Evolutionary conservation across 1,139 yeast species (phyloP).

Genomic region (Hyphopichia pseudoburtonii): DNA sequence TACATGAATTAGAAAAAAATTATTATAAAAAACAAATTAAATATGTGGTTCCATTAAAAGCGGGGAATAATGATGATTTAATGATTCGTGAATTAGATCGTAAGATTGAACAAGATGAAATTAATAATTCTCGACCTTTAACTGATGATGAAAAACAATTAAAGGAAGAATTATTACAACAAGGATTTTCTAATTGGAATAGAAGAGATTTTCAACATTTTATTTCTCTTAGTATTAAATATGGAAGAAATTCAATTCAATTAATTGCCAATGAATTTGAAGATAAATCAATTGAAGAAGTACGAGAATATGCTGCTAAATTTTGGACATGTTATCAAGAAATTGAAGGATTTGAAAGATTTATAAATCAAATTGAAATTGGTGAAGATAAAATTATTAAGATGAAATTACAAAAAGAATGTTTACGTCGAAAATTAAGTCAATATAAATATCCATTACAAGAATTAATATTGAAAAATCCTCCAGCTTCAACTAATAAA

Average conservation of each 20-base stretch:
- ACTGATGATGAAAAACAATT: slow-evolving; percentile 65
- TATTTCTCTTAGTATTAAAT: slow-evolving; percentile 58
- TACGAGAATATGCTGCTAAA: slow-evolving; percentile 60
- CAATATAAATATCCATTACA: slow-evolving; percentile 64
- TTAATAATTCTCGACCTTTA: slow-evolving; percentile 62
- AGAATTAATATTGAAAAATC: slow-evolving; percentile 59
- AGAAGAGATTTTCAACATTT: slow-evolving; percentile 72
- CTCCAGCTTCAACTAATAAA: slow-evolving; percentile 57
- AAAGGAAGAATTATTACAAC: slow-evolving; percentile 52
- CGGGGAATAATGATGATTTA: slow-evolving; percentile 41
- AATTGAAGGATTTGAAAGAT: slow-evolving; percentile 73
- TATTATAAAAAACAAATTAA: slow-evolving; percentile 54
- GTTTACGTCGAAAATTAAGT: slow-evolving; percentile 61
- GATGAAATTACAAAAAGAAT: slow-evolving; percentile 61
- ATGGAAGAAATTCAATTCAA: slow-evolving; percentile 65
- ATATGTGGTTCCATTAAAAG: slow-evolving; percentile 48
- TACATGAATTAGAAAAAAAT: slow-evolving; percentile 66
- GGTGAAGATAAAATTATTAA: slow-evolving; percentile 72
- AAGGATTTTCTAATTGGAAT: slow-evolving; percentile 69
- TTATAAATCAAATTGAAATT: slow-evolving; percentile 63
- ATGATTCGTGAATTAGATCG: slow-evolving; percentile 53
- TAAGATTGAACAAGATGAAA: slow-evolving; percentile 58
- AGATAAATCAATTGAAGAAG: slow-evolving; percentile 67
- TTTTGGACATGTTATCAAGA: slow-evolving; percentile 67
- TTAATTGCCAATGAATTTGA: slow-evolving; percentile 65